These are phyloP conservation scores for Kodamaea laetipori DNA, from an alignment of 805 yeast species.

Conservation along the genomic window DNA sequence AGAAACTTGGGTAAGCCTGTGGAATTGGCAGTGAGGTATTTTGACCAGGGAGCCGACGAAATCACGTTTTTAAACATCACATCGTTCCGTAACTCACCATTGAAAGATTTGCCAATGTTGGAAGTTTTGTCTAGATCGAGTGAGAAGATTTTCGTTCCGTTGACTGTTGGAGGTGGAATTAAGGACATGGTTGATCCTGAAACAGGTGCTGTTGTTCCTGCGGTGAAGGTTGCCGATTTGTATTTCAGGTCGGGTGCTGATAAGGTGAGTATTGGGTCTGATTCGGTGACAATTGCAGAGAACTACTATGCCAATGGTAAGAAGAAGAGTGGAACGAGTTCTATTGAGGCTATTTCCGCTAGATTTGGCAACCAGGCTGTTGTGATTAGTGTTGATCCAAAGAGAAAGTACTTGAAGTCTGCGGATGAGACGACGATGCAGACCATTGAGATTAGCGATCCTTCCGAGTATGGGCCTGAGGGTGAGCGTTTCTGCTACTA, in stretches of 20 bases:
- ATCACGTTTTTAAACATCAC: conserved; percentile 93
- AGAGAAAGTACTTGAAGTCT: conserved; percentile 69
- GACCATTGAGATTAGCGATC: conserved; percentile 59
- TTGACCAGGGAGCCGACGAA: conserved; percentile 95
- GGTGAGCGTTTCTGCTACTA: conserved; percentile 91
- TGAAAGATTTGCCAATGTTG: conserved; percentile 92
- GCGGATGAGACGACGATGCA: conserved; percentile 65
- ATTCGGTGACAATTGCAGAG: conserved; percentile 92
- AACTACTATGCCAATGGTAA: conserved; percentile 62
- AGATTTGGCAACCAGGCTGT: conserved; percentile 98
- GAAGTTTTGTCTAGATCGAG: conserved; percentile 84
- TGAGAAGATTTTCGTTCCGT: conserved; percentile 89
- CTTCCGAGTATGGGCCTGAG: conserved; percentile 66
- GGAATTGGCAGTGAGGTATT: conserved; percentile 86
- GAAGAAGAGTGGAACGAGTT: conserved; percentile 69
- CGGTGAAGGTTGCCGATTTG: conserved; percentile 85
- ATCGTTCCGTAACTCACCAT: conserved; percentile 91
- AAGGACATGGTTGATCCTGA: conserved; percentile 86
- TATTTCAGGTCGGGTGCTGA: conserved; percentile 98
- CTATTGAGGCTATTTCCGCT: conserved; percentile 89
- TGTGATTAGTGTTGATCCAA: conserved; percentile 97
- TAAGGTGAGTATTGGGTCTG: conserved; percentile 96
- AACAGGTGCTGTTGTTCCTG: conserved; percentile 71
- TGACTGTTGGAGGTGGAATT: conserved; percentile 98
- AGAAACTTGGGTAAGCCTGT: conserved; percentile 97